These are phyloP conservation scores for Serpula lacrymans DNA, from an alignment of 768 basidiomycete species.

Conservation along the genomic window DNA sequence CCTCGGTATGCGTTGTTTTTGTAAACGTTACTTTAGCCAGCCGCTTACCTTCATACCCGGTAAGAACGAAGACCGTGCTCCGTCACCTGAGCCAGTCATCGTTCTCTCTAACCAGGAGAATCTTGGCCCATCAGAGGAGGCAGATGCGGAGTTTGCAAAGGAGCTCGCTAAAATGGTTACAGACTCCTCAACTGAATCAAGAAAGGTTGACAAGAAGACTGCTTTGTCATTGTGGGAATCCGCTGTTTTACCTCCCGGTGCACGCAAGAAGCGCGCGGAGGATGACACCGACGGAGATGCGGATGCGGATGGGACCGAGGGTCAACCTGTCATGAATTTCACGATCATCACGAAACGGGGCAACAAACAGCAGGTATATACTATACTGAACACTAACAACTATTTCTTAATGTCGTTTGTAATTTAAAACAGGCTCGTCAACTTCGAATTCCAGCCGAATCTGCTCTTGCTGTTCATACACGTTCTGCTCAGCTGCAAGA, in stretches of 20 bases:
- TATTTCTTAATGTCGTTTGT: conserved; percentile 7
- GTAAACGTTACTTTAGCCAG: background rate
- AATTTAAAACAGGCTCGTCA: conserved; percentile 61
- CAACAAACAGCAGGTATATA: conserved; percentile 81
- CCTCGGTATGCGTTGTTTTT: conserved; percentile 42
- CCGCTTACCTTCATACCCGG: background rate
- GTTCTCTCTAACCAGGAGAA: conserved; percentile 69
- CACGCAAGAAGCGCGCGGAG: conserved; percentile 63
- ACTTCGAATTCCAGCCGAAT: conserved; percentile 83
- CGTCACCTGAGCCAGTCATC: conserved; percentile 80
- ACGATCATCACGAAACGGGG: conserved; percentile 91
- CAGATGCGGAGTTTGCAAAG: conserved; percentile 90
- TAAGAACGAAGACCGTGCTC: conserved; percentile 64
- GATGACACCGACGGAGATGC: conserved; percentile 55
- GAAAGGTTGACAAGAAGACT: conserved; percentile 86
- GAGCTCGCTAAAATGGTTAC: conserved; percentile 95
- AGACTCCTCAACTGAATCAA: conserved; percentile 76
- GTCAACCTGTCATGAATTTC: conserved; percentile 73
- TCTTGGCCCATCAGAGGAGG: conserved; percentile 83
- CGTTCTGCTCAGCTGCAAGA: conserved; percentile 90
- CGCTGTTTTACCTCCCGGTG: conserved; percentile 64
- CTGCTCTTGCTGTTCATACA: conserved; percentile 87
- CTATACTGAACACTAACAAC: conserved; percentile 1
- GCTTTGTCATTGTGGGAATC: conserved; percentile 88
- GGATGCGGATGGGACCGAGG: conserved; percentile 27